Base-by-base conservation (phyloP, 768 basidiomycete genomes). In the Tulasnella sp. region DNA sequence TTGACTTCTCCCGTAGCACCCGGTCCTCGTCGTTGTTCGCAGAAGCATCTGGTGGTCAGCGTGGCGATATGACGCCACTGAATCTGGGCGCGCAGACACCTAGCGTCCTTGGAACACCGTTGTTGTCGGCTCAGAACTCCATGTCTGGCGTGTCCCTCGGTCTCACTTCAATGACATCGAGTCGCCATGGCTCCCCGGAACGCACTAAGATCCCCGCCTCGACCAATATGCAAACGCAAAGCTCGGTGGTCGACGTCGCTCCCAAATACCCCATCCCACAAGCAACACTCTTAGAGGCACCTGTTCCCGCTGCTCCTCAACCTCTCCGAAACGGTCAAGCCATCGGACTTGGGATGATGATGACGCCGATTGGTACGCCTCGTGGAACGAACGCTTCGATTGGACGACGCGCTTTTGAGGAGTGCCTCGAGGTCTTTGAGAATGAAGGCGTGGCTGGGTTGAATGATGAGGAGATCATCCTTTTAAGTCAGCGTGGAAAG, bases 391-490 rank as follows among this genome's bases (percentile, higher is more conserved):
- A 22, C 25, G 55, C 27, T 11, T 58, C 55, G 12, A 49, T 58
- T 31, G 55, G 45, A 15, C 27, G 48, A 21, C 77, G 92, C 19
- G 72, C 85, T 1, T 72, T 92, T 7, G 82, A 85, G 41, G 87
- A 92, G 63, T 86, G 85, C 65, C 75, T 90, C 55, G 80, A 84
- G 22, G 76, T 97, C 56, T 90, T 86, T 65, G 86, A 87, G 66
- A 80, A 82, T 59, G 82, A 85, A 0, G 74, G 80, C 53, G 81
- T 84, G 2, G 74, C 77, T 45, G 74, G 80, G 63, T 72, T 99
- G 66, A 87, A 80, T 53, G 91, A 99, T 65, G 94, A 98, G 68
- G 96, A 98, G 71, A 76, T 99, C 45, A 84, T 98, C 56, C 55
- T 92, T 59, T 76, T 99, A 46, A 79, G 84, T 1, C 90, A 93